These are phyloP conservation scores for Nakaseomyces sp. DNA, from an alignment of 1,139 yeast genomes.

Conservation along the genomic window DNA sequence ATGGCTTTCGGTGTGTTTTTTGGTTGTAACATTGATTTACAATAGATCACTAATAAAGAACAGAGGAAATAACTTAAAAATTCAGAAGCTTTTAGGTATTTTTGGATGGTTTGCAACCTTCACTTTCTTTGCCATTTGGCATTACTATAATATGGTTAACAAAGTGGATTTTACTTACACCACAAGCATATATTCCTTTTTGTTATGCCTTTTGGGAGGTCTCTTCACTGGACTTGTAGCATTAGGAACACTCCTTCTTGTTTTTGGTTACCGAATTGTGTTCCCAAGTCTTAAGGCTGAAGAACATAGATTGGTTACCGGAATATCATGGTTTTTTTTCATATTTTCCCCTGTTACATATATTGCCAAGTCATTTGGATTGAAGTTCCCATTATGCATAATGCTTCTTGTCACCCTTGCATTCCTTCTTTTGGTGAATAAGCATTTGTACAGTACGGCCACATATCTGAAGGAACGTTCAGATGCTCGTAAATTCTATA, in stretches of 20 bases:
- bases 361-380: background rate
- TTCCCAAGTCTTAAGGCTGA: background rate
- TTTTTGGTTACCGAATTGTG: background rate
- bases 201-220: background rate
- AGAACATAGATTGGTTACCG: background rate
- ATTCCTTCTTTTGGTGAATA: background rate
- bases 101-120: background rate
- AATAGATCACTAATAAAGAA: background rate
- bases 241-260: background rate
- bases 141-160: background rate
- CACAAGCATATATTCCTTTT: background rate
- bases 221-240: background rate
- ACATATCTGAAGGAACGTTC: background rate
- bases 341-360: background rate
- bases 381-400: background rate
- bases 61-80: background rate
- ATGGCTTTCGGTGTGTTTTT: background rate
- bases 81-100: background rate
- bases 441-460: background rate
- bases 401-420: background rate
- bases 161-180: background rate
- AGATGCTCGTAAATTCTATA: background rate
- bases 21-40: background rate
- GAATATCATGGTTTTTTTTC: background rate
- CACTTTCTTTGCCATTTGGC: background rate